Base-by-base conservation (phyloP, 2,329 filamentous ascomycete species). In the Ramichloridium luteum region DNA sequence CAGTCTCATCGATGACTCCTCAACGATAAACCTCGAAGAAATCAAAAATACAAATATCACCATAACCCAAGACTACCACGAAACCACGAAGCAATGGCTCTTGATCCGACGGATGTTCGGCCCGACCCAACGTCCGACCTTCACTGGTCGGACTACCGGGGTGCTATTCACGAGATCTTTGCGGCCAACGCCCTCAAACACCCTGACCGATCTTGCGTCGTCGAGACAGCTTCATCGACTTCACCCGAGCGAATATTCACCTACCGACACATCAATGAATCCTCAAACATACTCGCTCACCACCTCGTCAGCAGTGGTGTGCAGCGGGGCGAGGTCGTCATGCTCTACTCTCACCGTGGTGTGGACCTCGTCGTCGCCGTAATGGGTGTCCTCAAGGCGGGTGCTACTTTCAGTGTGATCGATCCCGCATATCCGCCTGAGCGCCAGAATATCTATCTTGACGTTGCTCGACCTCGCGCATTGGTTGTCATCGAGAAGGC, bases 211-310 rank as follows among this genome's bases (percentile, higher is more conserved):
- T 57, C 69, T 34, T 82, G 77, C 46, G 74, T 82, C 3, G 65
- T 79, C 2, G 77, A 81, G 49, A 82, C 77, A 4, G 61, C 63
- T 4, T 67, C 65, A 5, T 58, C 34, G 55, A 65, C 45, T 5
- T 46, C 54, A n/a, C 44, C 49, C 6, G 40, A 49, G 33, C 48
- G 56, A 32, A 38, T 60, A 53, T 94, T 90, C 57, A 88, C 76
- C 14, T 96, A 94, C 56, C 65, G 66, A 43, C 82, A 93, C 49
- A 93, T 96, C 51, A 70, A 85, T 51, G 80, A 93, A 60, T 77
- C 79, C 0, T 80, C 82, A 16, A 92, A 92, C 53, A 67, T 74
- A 12, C 57, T 94, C 5, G 81, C 84, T 13, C 76, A 93, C 58
- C 72, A 93, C 51, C 67, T 94, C 13, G 70, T 80, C 32, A 66